These are phyloP conservation scores for Arthrobotrys pseudoclavata DNA, from an alignment of 2,329 filamentous ascomycete genomes.

Conservation along the genomic window DNA sequence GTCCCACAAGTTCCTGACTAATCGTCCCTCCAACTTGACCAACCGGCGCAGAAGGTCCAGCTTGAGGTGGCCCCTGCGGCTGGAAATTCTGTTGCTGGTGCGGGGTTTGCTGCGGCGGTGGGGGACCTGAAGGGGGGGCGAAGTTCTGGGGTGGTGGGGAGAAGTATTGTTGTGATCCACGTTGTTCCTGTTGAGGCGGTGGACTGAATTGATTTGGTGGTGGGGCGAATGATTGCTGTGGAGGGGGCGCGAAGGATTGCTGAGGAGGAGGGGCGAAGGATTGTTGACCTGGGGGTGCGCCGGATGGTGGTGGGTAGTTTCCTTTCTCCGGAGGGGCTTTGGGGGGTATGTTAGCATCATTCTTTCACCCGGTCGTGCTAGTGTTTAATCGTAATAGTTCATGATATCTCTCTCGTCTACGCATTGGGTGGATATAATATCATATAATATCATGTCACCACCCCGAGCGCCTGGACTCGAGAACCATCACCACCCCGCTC, in stretches of 20 bases:
- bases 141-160: slow-evolving; percentile 63
- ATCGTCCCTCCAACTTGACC: slow-evolving; percentile 61
- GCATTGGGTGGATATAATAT: no score
- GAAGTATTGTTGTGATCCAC: slow-evolving; percentile 63
- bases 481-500: background rate
- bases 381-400: background rate
- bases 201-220: slow-evolving; percentile 62
- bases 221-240: slow-evolving; percentile 67
- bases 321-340: slow-evolving; percentile 54
- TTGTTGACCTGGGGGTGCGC: slow-evolving; percentile 62
- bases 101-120: slow-evolving; percentile 64
- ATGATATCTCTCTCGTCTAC: background rate
- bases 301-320: slow-evolving; percentile 56
- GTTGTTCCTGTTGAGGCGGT: slow-evolving; percentile 58
- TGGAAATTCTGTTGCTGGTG: slow-evolving; percentile 64
- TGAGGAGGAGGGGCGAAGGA: slow-evolving; percentile 64
- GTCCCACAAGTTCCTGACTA: slow-evolving; percentile 84
- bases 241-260: slow-evolving; percentile 62
- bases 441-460: background rate
- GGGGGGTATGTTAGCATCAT: background rate
- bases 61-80: slow-evolving; percentile 60
- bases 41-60: slow-evolving; percentile 64
- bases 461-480: background rate
- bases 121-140: slow-evolving; percentile 53
- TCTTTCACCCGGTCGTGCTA: slow-evolving; percentile 1